Evolutionary conservation across 176 grass and related monocot genomes (phyloP).

Genomic region (Avena insularis): DNA sequence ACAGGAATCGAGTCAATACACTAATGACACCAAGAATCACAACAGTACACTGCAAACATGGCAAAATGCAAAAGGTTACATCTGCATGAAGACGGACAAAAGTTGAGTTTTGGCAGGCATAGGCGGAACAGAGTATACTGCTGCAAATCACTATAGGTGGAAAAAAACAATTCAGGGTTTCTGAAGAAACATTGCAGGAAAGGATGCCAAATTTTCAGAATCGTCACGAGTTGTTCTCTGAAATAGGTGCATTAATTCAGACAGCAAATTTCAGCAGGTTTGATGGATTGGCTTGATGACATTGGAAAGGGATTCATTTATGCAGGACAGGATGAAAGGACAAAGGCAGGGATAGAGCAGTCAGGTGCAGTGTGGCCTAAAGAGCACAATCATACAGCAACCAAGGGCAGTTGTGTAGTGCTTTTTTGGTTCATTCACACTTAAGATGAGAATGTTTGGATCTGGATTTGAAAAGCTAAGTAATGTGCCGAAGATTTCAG

Average conservation of each 20-base stretch:
- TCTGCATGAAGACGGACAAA: conserved; percentile 28
- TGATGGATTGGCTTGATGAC: neutral
- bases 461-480: too few species aligned
- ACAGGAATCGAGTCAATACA: neutral
- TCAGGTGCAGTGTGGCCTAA: neutral
- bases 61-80: conserved; percentile 44
- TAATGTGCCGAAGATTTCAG: too few species aligned
- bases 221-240: neutral
- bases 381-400: too few species aligned
- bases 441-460: neutral
- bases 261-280: neutral
- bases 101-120: neutral
- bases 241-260: neutral
- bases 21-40: conserved; percentile 4
- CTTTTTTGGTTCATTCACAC: neutral
- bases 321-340: neutral
- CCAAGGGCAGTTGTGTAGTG: neutral
- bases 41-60: conserved; percentile 17
- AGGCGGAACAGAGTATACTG: neutral
- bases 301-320: neutral
- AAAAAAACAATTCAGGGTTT: neutral
- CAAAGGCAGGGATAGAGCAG: neutral
- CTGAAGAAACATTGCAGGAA: neutral
- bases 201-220: neutral
- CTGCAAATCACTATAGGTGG: neutral